These are phyloP conservation scores for Leishmania martiniquensis DNA, from an alignment of 208 protist species.

Conservation along the genomic window DNA sequence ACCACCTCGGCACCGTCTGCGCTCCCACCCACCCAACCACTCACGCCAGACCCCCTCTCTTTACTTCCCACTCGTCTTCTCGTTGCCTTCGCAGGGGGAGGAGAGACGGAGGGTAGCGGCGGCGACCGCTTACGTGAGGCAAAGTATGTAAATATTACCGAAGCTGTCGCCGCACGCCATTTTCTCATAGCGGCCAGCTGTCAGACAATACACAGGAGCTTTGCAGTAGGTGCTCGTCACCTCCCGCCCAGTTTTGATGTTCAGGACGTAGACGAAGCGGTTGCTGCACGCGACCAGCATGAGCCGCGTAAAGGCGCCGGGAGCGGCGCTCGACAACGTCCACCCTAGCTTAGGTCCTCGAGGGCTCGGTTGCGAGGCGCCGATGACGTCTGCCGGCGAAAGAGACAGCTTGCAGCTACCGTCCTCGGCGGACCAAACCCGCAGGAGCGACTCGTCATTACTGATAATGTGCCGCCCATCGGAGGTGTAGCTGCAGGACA, in stretches of 20 bases:
- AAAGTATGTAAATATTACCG: slow-evolving; percentile 80
- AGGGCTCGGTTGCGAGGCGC: slow-evolving; percentile 31
- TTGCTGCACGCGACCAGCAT: slow-evolving; percentile 83
- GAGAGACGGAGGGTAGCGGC: no score
- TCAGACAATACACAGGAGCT: slow-evolving; percentile 88
- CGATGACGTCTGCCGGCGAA: slow-evolving; percentile 51
- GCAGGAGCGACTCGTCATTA: slow-evolving; percentile 84
- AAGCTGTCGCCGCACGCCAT: slow-evolving; percentile 85
- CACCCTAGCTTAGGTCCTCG: slow-evolving; percentile 57
- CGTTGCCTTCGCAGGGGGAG: neutral
- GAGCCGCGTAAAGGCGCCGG: slow-evolving; percentile 76
- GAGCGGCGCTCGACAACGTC: slow-evolving; percentile 78
- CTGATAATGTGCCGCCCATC: slow-evolving; percentile 86
- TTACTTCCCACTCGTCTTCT: neutral
- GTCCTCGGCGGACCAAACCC: slow-evolving; percentile 72
- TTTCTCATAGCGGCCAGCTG: slow-evolving; percentile 51
- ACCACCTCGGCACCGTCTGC: no score
- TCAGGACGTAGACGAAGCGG: slow-evolving; percentile 85
- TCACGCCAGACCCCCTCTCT: no score
- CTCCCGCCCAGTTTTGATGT: slow-evolving; percentile 73
- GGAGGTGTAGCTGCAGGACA: slow-evolving; percentile 78
- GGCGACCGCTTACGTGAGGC: slow-evolving; percentile 13
- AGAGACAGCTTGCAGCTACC: slow-evolving; percentile 66
- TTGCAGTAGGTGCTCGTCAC: slow-evolving; percentile 74
- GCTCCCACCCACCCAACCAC: no score